These are phyloP conservation scores for Rutstroemia sp. DNA, from an alignment of 2,329 filamentous ascomycete genomes.

Conservation along the genomic window DNA sequence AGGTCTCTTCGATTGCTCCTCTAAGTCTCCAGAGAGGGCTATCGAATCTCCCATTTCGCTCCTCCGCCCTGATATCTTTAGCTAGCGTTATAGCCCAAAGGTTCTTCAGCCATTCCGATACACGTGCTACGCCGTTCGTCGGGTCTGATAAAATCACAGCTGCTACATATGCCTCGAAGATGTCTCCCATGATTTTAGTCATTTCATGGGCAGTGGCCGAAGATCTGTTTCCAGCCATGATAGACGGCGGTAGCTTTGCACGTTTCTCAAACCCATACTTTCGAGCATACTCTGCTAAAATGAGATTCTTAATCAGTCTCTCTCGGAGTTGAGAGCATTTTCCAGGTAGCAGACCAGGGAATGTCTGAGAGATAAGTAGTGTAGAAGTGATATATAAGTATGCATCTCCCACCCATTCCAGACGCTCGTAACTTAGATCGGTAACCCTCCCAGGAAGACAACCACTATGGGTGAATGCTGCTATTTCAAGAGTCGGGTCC, in stretches of 20 bases:
- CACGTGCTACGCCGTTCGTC: conserved; percentile 50
- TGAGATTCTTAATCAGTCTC: conserved; percentile 71
- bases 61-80: conserved; percentile 41
- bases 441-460: conserved; percentile 13
- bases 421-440: conserved; percentile 60
- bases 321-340: conserved; percentile 71
- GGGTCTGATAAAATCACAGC: conserved; percentile 66
- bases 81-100: conserved; percentile 65
- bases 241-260: conserved; percentile 39
- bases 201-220: conserved; percentile 39
- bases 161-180: conserved; percentile 87
- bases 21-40: conserved; percentile 26
- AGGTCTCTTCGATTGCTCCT: conserved; percentile 12
- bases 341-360: conserved; percentile 57
- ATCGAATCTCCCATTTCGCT: conserved; percentile 19
- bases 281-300: conserved; percentile 60
- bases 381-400: conserved; percentile 74
- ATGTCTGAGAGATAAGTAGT: conserved; percentile 66
- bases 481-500: conserved; percentile 50
- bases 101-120: conserved; percentile 62
- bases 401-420: conserved; percentile 86
- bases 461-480: conserved; percentile 57
- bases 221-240: neutral
- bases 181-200: conserved; percentile 72
- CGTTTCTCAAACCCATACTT: conserved; percentile 64